Base-by-base conservation (phyloP, 441 rosid genomes). In the Viola pubescens region DNA sequence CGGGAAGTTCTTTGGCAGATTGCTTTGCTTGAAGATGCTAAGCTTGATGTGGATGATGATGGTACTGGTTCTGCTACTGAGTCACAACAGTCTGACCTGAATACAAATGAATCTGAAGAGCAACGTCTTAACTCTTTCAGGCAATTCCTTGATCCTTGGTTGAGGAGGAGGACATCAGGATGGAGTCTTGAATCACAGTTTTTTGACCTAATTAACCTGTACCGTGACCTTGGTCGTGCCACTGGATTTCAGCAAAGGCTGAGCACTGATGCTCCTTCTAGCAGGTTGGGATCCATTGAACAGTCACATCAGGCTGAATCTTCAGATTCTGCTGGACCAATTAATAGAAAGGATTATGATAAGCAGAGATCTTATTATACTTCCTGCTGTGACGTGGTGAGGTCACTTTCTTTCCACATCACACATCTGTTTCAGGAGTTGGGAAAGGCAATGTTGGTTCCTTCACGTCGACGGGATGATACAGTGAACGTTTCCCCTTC, bases 391-490 rank as follows among this genome's bases (percentile, higher is more conserved):
- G 97, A 94, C 73, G 82, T 85, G 94, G 82, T 88, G 73, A 84
- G 82, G 70, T 91, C 97, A 48, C 84, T 94, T 60, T 82, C 91
- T 51, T 85, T 85, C 76, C 99, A 94, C 79, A 87, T 94, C 56
- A 81, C 84, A 46, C 88, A 85, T 80, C 70, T 94, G 81, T 88
- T 88, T 80, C 99, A 88, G 65, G 99, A 94, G 86, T 71, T 94
- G 76, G 97, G 99, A 62, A 94, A 94, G 76, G 87, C 82, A 63
- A 90, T 94, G 97, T 67, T 88, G 59, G 89, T 84, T 78, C 97
- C 95, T 65, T 84, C 99, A 66, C 96, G 94, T 60, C 84, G 95
- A 48, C 97, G 99, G 58, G 99, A 91, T 61, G 99, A 94, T 66
- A 78, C 89, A 11, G 74, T 86, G 45, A 91, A 79, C 82, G 88